Evolutionary conservation across 1,284 basidiomycete species (phyloP), one percentile per base, ranked within the genome.

Genomic region (Vanrija pseudolonga): DNA sequence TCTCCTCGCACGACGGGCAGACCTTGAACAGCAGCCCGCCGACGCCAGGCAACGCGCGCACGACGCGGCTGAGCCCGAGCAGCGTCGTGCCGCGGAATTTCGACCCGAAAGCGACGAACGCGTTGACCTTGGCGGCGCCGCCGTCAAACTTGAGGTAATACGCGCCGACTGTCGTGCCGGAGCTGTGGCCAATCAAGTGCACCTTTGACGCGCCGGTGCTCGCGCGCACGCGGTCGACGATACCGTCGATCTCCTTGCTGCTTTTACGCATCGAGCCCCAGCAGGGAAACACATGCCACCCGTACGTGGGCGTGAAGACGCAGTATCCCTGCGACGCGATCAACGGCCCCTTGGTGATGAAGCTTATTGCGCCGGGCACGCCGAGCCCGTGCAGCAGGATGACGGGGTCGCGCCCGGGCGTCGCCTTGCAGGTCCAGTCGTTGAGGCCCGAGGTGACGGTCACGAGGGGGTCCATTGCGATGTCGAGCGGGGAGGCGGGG

Each of bases 71-170:
- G 5, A 45, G 26, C 18, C 24, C 44, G 44, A 17, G 7, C 12
- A 22, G 43, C 23, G 20, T 17, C 12, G 50, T 45, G n/a, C 50
- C 50, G n/a, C 43, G 20, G 22, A 39, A 45, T 18, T 39, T 44
- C 36, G 26, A n/a, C 6, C 50, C 50, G 37, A 51, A 45, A 23
- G 36, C 42, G 18, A 51, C 50, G n/a, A 45, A 51, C 23, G 37
- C 19, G 37, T 20, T 18, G 23, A 50, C 48, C 20, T 38, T 17
- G 41, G 4, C 22, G 7, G 41, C 48, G 32, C 50, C 50, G 23
- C 14, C n/a, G n/a, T n/a, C 50, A 20, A 26, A 51, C 45, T 51
- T 51, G 20, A 51, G n/a, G 18, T 45, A 51, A 24, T 45, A 45
- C n/a, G 50, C 7, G 1, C 17, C 20, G 5, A 51, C 50, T 6